Conservation (phyloP, 306 rosid genomes). For the Abrus pulchellus region DNA sequence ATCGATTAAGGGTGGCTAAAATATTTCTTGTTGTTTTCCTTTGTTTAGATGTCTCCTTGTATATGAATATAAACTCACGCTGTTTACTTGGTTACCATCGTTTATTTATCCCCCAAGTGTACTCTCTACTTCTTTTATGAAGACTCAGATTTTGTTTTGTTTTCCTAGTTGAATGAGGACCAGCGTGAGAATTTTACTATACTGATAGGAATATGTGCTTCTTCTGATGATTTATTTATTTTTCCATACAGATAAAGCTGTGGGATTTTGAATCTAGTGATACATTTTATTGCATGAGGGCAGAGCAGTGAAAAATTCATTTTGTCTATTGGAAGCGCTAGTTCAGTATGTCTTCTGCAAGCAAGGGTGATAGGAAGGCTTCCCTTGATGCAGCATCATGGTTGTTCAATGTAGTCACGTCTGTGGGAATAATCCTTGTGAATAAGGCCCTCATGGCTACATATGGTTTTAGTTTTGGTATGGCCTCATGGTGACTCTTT, state of each 20-base stretch:
- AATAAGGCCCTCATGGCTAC: constrained; percentile 86
- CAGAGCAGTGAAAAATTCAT: constrained; percentile 41
- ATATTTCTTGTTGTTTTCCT: constrained; percentile 13
- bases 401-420: constrained; percentile 86
- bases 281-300: constrained; percentile 46
- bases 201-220: constrained; percentile 22
- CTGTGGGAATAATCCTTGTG: constrained; percentile 86
- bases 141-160: not conserved
- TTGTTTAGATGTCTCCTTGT: constrained; percentile 20
- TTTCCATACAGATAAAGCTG: constrained; percentile 49
- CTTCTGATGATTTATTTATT: constrained; percentile 43
- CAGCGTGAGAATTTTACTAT: constrained; percentile 3
- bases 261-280: constrained; percentile 37
- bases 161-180: not conserved
- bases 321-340: constrained; percentile 39
- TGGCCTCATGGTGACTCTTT: constrained; percentile 31
- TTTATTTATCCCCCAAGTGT: not conserved
- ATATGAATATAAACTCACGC: constrained; percentile 5
- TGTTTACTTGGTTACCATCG: constrained; percentile 13
- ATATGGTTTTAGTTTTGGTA: constrained; percentile 83
- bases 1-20: constrained; percentile 7
- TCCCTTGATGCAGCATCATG: constrained; percentile 80
- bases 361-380: constrained; percentile 79
- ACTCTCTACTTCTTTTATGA: not conserved
- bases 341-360: constrained; percentile 66